Conservation (phyloP, 1,284 basidiomycete species). For the Puccinia novopanici region DNA sequence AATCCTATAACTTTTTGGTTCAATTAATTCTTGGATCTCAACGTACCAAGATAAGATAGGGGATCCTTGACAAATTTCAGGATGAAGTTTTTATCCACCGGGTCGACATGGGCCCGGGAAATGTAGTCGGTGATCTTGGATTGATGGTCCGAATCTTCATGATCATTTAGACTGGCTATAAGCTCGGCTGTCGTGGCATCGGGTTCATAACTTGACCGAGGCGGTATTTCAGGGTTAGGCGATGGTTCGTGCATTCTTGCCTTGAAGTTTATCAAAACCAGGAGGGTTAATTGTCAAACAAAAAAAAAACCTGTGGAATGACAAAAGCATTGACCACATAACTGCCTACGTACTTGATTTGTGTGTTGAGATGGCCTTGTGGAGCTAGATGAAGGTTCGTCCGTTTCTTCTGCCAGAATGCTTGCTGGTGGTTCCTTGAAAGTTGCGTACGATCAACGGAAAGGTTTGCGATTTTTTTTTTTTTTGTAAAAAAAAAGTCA, state of each 20-base stretch:
- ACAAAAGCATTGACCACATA: not conserved
- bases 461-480: too few relatives aligned
- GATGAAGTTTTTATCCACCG: not conserved
- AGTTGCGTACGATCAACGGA: not conserved
- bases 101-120: not conserved
- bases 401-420: not conserved
- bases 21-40: not conserved
- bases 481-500: too few relatives aligned
- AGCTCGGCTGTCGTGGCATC: slow-evolving; percentile 10
- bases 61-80: slow-evolving; percentile 3
- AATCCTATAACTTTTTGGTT: not conserved
- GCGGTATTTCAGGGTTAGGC: not conserved
- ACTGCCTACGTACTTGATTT: not conserved
- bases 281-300: not conserved
- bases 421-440: not conserved
- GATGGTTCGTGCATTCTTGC: not conserved
- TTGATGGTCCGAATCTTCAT: slow-evolving; percentile 9
- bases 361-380: not conserved
- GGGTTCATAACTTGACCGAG: not conserved
- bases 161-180: slow-evolving; percentile 20
- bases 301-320: not conserved
- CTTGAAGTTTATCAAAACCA: not conserved
- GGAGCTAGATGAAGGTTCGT: not conserved
- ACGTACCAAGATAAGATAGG: slow-evolving; percentile 15
- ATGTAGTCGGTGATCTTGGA: not conserved